Base-by-base conservation (phyloP, 495 filamentous ascomycete species). In the Aspergillus egyptiacus region DNA sequence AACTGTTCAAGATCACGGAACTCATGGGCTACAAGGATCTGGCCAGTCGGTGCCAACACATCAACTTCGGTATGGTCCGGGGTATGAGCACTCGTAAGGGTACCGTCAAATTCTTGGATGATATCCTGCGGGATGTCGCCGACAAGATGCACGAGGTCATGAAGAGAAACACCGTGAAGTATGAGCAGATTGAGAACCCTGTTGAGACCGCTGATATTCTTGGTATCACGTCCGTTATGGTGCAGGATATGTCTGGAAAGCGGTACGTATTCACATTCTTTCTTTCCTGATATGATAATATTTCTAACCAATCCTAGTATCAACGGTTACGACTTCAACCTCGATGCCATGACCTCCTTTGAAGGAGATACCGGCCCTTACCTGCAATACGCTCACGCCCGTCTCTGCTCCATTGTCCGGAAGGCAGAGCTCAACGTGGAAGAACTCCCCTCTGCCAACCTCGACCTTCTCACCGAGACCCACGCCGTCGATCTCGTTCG, bases 141-240 rank as follows among this genome's bases (percentile, higher is more conserved):
- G 82, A 84, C 19, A 79, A 82, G 62, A 85, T 86, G 80, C 82
- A 85, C 66, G 82, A 83, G 46, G 80, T 84, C 22, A 85, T 86
- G 81, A 69, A 68, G 65, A 77, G 67, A 64, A 86, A 85, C 62
- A 62, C 74, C 25, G 71, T 70, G 47, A 84, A 85, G 59, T 84
- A 86, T 56, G 60, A 75, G 46, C 81, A 86, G 66, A 78, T 86
- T 13, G 70, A 66, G 55, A 69, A 87, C 56, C 81, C 82, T 3
- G 76, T 68, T 37, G 64, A 74, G 50, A 71, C 69, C 7, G 70
- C 73, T 46, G 75, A 76, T 49, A 75, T 64, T 15, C 70, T 87
- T 9, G 83, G 82, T 47, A 86, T 86, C 46, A 78, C 76, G 14
- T 75, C 81, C 39, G 80, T 87, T 48, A 84, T 87, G 79, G 80